Percentiles rank a stretch among this genome's conserved stretches.
Conservation (phyloP, 2,329 filamentous ascomycete species). For the Xylaria digitata region DNA sequence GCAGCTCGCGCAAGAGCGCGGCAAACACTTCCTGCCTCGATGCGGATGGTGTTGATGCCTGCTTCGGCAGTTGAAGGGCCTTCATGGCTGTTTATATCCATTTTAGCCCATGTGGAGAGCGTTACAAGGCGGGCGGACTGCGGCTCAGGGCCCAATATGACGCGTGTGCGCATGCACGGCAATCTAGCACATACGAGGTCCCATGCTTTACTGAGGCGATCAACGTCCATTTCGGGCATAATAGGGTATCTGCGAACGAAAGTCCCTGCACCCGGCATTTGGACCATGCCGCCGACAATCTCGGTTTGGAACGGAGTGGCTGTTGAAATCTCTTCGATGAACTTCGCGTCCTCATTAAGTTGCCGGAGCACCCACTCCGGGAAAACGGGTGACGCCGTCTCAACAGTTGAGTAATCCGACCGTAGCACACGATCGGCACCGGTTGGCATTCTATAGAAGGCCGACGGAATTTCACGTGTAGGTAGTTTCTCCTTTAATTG, state of each 20-base stretch:
- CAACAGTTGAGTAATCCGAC: background rate
- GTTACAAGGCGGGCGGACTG: background rate
- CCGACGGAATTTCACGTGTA: background rate
- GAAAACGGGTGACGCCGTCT: background rate
- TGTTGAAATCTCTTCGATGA: background rate
- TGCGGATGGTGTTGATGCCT: background rate
- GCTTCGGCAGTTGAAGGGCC: background rate
- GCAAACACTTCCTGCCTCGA: background rate
- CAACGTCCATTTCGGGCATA: background rate
- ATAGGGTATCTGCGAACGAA: background rate
- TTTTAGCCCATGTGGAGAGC: background rate
- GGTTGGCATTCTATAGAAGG: background rate
- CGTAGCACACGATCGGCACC: background rate
- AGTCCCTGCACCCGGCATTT: background rate
- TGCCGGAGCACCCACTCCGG: background rate
- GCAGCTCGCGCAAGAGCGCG: background rate
- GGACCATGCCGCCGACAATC: conserved; percentile 3
- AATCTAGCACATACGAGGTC: background rate
- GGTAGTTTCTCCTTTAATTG: background rate
- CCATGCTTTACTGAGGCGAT: background rate
- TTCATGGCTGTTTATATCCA: background rate
- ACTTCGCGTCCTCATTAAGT: background rate
- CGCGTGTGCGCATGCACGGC: background rate
- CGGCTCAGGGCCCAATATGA: background rate
- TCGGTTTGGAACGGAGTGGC: background rate